Evolutionary conservation across 148 eudicot genomes (phyloP).

Genomic region (Suaeda aralocaspica): DNA sequence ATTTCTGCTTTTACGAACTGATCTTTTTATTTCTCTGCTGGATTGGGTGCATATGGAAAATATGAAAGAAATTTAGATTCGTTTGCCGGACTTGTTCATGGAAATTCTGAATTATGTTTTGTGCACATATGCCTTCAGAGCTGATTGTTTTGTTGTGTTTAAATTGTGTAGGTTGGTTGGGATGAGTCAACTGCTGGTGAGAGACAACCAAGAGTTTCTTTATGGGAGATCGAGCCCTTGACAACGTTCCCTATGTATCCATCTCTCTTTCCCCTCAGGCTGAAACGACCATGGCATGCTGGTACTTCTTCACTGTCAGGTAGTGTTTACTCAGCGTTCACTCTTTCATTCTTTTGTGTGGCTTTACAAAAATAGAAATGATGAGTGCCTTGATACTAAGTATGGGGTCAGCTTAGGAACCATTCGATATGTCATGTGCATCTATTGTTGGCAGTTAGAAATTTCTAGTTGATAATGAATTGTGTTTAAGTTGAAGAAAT

Average conservation of each 20-base stretch:
- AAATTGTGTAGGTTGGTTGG: constrained; percentile 79
- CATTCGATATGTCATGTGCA: too few relatives aligned
- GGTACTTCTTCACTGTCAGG: constrained; percentile 89
- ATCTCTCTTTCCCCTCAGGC: constrained; percentile 85
- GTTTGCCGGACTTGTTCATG: neutral
- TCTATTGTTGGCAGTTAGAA: too few relatives aligned
- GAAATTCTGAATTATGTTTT: neutral
- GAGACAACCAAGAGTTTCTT: constrained; percentile 93
- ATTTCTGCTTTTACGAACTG: neutral
- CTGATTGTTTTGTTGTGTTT: constrained; percentile 10
- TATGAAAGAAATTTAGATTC: neutral
- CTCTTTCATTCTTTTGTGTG: neutral
- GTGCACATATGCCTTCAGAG: constrained; percentile 2
- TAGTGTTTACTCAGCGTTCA: constrained; percentile 11
- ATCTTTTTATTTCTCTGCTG: neutral
- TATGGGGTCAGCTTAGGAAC: too few relatives aligned
- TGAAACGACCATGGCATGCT: constrained; percentile 95
- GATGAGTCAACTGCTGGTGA: constrained; percentile 98
- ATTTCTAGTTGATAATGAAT: neutral
- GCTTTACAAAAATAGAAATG: neutral
- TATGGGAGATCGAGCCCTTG: constrained; percentile 98
- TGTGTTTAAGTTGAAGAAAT: neutral
- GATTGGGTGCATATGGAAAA: neutral
- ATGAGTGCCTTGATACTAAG: neutral
- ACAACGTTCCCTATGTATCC: constrained; percentile 99